Percentiles rank a stretch among this genome's conserved stretches.
Conservation (phyloP, 176 grass and related monocot species). For the Triticum turgidum region DNA sequence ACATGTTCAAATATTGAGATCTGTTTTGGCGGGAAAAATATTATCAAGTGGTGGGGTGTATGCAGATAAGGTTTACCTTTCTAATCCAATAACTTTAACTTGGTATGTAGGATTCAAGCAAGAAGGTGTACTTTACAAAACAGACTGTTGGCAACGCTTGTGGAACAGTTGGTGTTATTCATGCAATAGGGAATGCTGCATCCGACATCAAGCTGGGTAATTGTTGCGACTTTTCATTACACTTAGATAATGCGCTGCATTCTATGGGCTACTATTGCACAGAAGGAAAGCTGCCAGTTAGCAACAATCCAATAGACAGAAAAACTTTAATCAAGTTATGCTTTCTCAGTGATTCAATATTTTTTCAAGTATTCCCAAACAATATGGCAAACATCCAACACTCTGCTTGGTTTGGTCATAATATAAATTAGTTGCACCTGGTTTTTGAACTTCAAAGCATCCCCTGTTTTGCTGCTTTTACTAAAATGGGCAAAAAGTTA, state of each 20-base stretch:
- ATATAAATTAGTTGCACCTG: not conserved
- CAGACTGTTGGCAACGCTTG: conserved; percentile 99
- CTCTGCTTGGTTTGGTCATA: conserved; percentile 16
- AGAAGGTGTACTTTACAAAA: conserved; percentile 89
- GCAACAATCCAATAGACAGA: not conserved
- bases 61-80: not conserved
- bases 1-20: not conserved
- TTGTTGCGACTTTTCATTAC: conserved; percentile 2
- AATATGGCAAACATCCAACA: not conserved
- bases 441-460: conserved; percentile 14
- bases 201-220: conserved; percentile 90
- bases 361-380: not conserved
- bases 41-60: not conserved
- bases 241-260: not conserved
- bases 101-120: conserved; percentile 54
- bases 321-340: not conserved
- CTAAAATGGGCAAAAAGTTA: not conserved
- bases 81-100: conserved; percentile 13
- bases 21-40: not conserved
- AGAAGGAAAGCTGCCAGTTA: not conserved
- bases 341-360: not conserved
- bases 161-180: conserved; percentile 95
- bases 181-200: conserved; percentile 84
- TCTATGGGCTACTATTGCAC: not conserved
- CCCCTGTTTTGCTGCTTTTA: not conserved